Conservation (phyloP, 1,284 basidiomycete species). For the Ceratobasidium sp. region DNA sequence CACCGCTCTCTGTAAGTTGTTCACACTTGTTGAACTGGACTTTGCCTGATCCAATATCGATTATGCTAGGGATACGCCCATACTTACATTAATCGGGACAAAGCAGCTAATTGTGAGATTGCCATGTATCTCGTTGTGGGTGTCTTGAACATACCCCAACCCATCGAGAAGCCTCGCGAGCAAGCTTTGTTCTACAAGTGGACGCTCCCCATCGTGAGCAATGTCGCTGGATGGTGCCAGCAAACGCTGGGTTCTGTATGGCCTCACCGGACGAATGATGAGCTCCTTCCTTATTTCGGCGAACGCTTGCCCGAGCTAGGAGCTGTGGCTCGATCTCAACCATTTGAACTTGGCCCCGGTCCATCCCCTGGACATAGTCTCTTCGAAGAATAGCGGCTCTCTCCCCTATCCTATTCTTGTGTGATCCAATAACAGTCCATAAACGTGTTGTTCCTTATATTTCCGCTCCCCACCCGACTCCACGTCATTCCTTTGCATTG, state of each 20-base stretch:
- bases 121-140: not conserved
- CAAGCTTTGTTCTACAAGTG: constrained; percentile 6
- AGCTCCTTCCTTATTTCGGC: not conserved
- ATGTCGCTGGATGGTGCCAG: constrained; percentile 28
- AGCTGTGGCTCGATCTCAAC: too few species aligned
- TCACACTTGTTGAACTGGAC: not conserved
- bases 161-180: not conserved
- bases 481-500: too few species aligned
- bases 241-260: not conserved
- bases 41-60: not conserved
- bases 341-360: not conserved
- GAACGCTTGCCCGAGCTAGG: not conserved
- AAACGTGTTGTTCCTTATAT: too few species aligned
- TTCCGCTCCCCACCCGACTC: too few species aligned
- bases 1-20: too few species aligned
- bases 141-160: not conserved
- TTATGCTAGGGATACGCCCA: too few species aligned
- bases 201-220: constrained; percentile 10
- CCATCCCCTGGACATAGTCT: not conserved
- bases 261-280: not conserved
- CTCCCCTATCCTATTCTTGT: not conserved
- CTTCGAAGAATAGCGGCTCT: not conserved
- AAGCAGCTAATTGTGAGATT: too few species aligned
- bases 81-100: too few species aligned
- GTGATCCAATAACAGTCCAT: not conserved